Evolutionary conservation across 2,329 filamentous ascomycete species (phyloP), one percentile per base, ranked within the genome.

Genomic region (Exophiala spinifera): DNA sequence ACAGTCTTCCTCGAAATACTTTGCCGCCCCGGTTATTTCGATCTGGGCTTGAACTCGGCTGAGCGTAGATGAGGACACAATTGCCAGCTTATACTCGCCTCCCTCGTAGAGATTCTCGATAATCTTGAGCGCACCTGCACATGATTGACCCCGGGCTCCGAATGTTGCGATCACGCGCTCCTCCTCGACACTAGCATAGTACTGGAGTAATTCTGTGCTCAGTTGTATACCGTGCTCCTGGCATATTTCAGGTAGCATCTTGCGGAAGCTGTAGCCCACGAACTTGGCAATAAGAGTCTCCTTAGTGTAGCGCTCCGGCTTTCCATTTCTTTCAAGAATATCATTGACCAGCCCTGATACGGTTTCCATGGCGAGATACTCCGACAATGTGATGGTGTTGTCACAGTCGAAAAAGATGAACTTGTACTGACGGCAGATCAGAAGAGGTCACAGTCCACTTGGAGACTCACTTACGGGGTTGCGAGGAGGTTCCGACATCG

Each of bases 331-430:
- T 64, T 80, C 78, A 70, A 92, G 84, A 70, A 95, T 89, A 72
- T 90, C 79, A 76, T 96, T 96, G 78, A 90, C 87, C 61, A 96
- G 84, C 57, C 89, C 87, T 66, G 91, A 89, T 73, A 89, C 95
- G 63, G 89, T 91, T 75, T 92, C 89, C 72, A 96, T 95, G 69
- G 91, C 91, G 65, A 95, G 81, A 67, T 88, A 85, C 78, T 96
- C 91, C 51, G 89, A 95, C 66, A 94, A 84, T 70, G 94, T 90
- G 70, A 96, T 89, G 61, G 91, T 96, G 81, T 96, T 96, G 82
- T 96, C 76, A 61, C 76, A 78, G 63, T 90, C 87, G 72, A 90
- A 87, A 65, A 90, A 80, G 67, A 90, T 76, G 61, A 86, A 81
- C 53, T 78, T 87, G 72, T 89, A 86, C 79, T 84, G 64, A n/a